phyloP scores from a whole-genome alignment of 306 rosid species.

The Mucuna pruriens region DNA sequence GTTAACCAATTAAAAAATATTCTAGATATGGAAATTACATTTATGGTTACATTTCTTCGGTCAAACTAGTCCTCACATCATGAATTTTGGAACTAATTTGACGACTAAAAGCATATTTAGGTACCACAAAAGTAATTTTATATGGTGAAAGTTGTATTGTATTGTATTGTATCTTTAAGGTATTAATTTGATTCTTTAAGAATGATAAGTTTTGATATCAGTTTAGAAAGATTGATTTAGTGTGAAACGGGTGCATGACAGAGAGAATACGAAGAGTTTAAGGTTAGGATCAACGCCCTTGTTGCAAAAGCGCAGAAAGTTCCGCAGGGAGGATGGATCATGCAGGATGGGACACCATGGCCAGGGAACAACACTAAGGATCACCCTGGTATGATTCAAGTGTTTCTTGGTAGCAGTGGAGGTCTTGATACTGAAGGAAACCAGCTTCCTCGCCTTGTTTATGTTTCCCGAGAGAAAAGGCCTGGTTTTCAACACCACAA shows the following conservation, averaged over 20 bases:
- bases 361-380: conserved; percentile 93
- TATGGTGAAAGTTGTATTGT: background rate
- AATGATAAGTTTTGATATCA: background rate
- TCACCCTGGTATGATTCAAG: conserved; percentile 96
- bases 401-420: conserved; percentile 87
- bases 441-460: conserved; percentile 87
- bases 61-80: background rate
- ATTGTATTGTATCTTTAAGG: background rate
- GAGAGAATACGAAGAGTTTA: conserved; percentile 94
- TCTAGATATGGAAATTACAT: too few species aligned
- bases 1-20: too few species aligned
- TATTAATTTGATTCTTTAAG: background rate
- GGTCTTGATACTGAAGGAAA: conserved; percentile 86
- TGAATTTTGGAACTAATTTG: background rate
- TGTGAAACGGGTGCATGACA: conserved; percentile 36
- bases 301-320: conserved; percentile 84
- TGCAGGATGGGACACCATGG: conserved; percentile 98
- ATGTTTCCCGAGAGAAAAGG: conserved; percentile 88
- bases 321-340: conserved; percentile 92
- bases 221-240: conserved; percentile 1
- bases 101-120: background rate
- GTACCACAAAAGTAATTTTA: background rate
- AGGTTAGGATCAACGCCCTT: conserved; percentile 80
- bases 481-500: conserved; percentile 90
- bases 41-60: too few species aligned